phyloP scores from a whole-genome alignment of 2,329 filamentous ascomycete genomes.

The Uncinocarpus reesii region DNA sequence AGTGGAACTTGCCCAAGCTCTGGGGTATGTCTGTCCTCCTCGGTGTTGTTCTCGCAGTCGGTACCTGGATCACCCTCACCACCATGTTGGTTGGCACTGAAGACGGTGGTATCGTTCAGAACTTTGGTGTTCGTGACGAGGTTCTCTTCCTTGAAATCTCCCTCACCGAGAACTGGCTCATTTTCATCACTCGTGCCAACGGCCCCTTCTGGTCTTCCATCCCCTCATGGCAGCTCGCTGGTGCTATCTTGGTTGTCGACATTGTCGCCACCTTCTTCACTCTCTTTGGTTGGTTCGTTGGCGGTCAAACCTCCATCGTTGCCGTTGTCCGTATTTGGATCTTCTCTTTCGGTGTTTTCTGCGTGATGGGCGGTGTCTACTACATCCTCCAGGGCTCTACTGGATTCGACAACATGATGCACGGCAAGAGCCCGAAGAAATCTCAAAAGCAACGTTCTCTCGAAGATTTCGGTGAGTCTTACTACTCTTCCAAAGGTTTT shows the following conservation, averaged over 20 bases:
- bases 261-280: constrained; percentile 76
- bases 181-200: constrained; percentile 90
- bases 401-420: constrained; percentile 86
- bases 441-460: constrained; percentile 72
- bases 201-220: constrained; percentile 85
- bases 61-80: constrained; percentile 80
- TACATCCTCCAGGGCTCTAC: constrained; percentile 72
- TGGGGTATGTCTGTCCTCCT: constrained; percentile 87
- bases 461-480: constrained; percentile 76
- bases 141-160: constrained; percentile 85
- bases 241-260: constrained; percentile 71
- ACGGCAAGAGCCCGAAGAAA: constrained; percentile 74
- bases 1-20: constrained; percentile 90
- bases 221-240: constrained; percentile 72
- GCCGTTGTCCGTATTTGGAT: constrained; percentile 83
- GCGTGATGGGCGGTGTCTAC: constrained; percentile 65
- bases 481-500: constrained; percentile 5
- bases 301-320: constrained; percentile 62
- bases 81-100: constrained; percentile 63
- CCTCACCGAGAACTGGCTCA: constrained; percentile 89
- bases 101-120: constrained; percentile 77
- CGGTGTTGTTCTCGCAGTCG: constrained; percentile 67
- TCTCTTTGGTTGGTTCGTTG: constrained; percentile 72
- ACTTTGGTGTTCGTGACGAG: constrained; percentile 70
- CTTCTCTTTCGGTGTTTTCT: constrained; percentile 84